Evolutionary conservation across 148 eudicot genomes (phyloP).

Genomic region (Tetragonia tetragonoides): DNA sequence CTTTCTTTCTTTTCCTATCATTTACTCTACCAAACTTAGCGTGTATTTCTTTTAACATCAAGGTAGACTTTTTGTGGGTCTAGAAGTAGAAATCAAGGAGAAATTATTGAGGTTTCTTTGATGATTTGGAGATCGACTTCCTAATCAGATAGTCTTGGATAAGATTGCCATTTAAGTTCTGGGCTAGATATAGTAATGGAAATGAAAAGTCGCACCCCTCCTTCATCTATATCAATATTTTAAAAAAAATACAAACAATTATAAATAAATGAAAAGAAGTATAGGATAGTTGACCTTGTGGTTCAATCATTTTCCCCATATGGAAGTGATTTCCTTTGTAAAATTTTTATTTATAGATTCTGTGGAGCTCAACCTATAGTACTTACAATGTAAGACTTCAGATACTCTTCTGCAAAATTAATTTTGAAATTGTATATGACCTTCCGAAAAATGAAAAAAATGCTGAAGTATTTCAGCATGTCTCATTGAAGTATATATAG

Average conservation of each 20-base stretch:
- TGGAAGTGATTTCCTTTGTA: not conserved
- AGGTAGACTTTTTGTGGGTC: not conserved
- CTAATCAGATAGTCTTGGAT: not conserved
- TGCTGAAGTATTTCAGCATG: not conserved
- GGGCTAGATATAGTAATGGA: not conserved
- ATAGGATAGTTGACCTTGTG: constrained; percentile 10
- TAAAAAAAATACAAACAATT: too few relatives aligned
- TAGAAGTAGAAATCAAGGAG: not conserved
- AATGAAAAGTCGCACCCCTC: not conserved
- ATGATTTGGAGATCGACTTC: not conserved
- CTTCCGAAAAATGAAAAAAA: not conserved
- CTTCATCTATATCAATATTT: too few relatives aligned
- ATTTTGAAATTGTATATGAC: not conserved
- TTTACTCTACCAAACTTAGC: too few relatives aligned
- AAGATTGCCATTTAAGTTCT: not conserved
- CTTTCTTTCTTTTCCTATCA: too few relatives aligned
- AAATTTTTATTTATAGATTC: not conserved
- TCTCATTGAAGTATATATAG: not conserved
- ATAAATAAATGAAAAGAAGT: not conserved
- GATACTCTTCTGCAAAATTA: not conserved
- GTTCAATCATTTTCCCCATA: constrained; percentile 3
- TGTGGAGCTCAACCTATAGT: not conserved
- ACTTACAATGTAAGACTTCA: not conserved
- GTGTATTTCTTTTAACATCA: too few relatives aligned
- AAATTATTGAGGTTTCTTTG: not conserved